A percentile compares a stretch with the other conserved stretches of the same genome.
Conservation (phyloP, 2,329 filamentous ascomycete species). For the Rachicladosporium sp. region DNA sequence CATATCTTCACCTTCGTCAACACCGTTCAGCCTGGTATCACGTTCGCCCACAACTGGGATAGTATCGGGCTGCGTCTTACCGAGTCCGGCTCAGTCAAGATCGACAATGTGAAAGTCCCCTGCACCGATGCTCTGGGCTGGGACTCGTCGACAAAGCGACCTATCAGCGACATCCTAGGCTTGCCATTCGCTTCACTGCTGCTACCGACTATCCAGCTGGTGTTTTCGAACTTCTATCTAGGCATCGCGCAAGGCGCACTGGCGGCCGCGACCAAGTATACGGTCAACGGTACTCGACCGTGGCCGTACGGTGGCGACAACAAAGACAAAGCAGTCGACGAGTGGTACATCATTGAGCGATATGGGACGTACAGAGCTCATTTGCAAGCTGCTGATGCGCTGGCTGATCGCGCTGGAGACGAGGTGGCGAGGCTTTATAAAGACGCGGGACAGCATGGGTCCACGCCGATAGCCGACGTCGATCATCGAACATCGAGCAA, state of each 20-base stretch:
- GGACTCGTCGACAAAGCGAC: slow-evolving; percentile 39
- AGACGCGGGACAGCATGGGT: slow-evolving; percentile 18
- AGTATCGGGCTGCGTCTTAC: slow-evolving; percentile 52
- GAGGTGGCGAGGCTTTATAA: slow-evolving; percentile 38
- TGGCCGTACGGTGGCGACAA: slow-evolving; percentile 55
- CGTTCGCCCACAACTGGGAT: slow-evolving; percentile 50
- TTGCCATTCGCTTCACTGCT: slow-evolving; percentile 47
- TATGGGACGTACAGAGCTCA: slow-evolving; percentile 55
- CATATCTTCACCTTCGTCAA: slow-evolving; percentile 52
- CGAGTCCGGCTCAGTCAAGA: slow-evolving; percentile 51
- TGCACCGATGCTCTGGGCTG: slow-evolving; percentile 54
- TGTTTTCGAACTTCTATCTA: slow-evolving; percentile 56
- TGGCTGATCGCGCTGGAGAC: slow-evolving; percentile 44
- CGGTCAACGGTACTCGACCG: slow-evolving; percentile 42
- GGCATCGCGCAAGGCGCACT: slow-evolving; percentile 50
- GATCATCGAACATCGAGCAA: background rate
- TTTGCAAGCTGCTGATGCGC: slow-evolving; percentile 45
- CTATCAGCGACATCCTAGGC: slow-evolving; percentile 37
- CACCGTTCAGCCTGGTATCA: slow-evolving; percentile 45
- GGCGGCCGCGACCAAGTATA: slow-evolving; percentile 44
- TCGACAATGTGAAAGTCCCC: slow-evolving; percentile 43
- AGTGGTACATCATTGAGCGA: slow-evolving; percentile 52
- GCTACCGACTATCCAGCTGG: slow-evolving; percentile 51
- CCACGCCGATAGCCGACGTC: slow-evolving; percentile 7
- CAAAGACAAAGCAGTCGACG: slow-evolving; percentile 47